phyloP scores from a whole-genome alignment of 768 basidiomycete genomes.

The Tulasnella sp. region DNA sequence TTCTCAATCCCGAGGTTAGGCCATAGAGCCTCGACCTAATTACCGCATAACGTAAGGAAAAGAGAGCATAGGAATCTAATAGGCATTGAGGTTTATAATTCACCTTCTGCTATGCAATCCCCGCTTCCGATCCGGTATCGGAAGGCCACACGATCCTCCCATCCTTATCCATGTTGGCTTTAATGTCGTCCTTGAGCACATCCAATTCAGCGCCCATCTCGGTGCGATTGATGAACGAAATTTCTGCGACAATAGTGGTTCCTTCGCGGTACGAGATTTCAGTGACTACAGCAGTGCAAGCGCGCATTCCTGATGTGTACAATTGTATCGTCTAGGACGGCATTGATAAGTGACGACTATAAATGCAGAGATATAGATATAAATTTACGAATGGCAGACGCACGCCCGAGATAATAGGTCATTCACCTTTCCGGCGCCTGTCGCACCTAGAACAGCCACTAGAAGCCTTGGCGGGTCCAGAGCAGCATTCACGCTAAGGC shows the following conservation, averaged over 20 bases:
- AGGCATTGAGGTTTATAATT: background rate
- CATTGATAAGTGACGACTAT: constrained; percentile 52
- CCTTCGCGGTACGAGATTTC: constrained; percentile 48
- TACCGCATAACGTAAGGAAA: background rate
- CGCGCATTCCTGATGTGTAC: constrained; percentile 64
- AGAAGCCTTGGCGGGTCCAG: constrained; percentile 46
- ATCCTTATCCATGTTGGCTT: constrained; percentile 49
- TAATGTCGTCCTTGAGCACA: constrained; percentile 47
- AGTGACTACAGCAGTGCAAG: constrained; percentile 57
- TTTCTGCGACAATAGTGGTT: constrained; percentile 45
- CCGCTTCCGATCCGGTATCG: constrained; percentile 49
- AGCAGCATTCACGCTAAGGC: constrained; percentile 32
- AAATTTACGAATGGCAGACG: too few relatives aligned
- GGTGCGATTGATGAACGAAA: constrained; percentile 43
- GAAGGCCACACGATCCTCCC: constrained; percentile 43
- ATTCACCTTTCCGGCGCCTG: background rate
- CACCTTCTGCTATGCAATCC: constrained; percentile 53
- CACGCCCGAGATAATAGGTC: too few relatives aligned
- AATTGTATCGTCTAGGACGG: constrained; percentile 51
- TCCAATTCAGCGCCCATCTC: constrained; percentile 51
- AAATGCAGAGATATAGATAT: too few relatives aligned
- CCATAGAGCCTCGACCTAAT: constrained; percentile 58
- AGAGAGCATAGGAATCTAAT: background rate
- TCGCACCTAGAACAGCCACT: constrained; percentile 50
- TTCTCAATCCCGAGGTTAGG: constrained; percentile 40